Evolutionary conservation across 2,329 filamentous ascomycete species (phyloP).

Genomic region (Aspergillus oerlinghausenensis): DNA sequence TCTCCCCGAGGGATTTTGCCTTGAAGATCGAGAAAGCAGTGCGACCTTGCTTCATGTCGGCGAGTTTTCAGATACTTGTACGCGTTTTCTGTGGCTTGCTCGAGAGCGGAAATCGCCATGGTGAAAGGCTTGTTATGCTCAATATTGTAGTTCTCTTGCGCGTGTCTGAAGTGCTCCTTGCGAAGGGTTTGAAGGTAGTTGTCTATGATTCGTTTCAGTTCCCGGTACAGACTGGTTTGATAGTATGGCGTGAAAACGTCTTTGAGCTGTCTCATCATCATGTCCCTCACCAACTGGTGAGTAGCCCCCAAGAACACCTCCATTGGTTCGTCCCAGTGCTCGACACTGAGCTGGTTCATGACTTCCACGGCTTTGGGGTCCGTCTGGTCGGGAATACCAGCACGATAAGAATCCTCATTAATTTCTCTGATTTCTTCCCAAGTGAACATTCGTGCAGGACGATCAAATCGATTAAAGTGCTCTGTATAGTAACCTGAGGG

Average conservation of each 20-base stretch:
- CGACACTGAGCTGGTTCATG: conserved; percentile 54
- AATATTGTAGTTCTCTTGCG: conserved; percentile 48
- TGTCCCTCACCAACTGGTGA: conserved; percentile 24
- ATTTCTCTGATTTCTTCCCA: conserved; percentile 48
- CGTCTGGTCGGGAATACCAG: conserved; percentile 56
- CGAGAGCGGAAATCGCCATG: conserved; percentile 32
- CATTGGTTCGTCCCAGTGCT: conserved; percentile 55
- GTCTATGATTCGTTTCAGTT: conserved; percentile 39
- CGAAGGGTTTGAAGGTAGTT: conserved; percentile 44
- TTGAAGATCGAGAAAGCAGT: conserved; percentile 9
- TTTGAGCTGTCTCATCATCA: conserved; percentile 46
- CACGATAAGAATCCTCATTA: conserved; percentile 51
- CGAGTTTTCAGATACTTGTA: conserved; percentile 8
- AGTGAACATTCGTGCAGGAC: conserved; percentile 19
- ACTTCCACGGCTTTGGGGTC: conserved; percentile 58
- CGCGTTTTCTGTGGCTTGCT: conserved; percentile 15
- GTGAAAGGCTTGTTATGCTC: conserved; percentile 57
- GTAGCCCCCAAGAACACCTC: conserved; percentile 34
- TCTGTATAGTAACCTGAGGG: conserved; percentile 11
- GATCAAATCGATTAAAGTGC: conserved; percentile 20
- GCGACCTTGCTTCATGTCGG: conserved; percentile 18
- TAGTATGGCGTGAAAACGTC: conserved; percentile 29
- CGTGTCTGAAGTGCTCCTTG: conserved; percentile 39
- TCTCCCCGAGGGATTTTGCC: conserved; percentile 17
- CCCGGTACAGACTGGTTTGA: conserved; percentile 32